Percentiles rank a stretch among this genome's conserved stretches.
Conservation (phyloP, 2,329 filamentous ascomycete species). For the Nothophaeocryptopus gaeumannii region DNA sequence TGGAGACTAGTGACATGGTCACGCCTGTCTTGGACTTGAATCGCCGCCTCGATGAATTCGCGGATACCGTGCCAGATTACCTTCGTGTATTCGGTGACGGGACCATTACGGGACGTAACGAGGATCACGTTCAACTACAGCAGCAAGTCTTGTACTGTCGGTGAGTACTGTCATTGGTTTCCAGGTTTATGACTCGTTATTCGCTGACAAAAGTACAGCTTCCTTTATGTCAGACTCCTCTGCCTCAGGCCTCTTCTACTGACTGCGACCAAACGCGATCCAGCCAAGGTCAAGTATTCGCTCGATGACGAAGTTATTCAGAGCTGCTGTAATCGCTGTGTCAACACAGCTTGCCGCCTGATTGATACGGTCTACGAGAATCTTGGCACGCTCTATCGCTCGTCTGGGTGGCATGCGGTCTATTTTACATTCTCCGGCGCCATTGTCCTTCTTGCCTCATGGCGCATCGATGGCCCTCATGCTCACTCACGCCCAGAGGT, state of each 20-base stretch:
- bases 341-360: constrained; percentile 36
- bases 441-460: constrained; percentile 25
- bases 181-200: no score
- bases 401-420: constrained; percentile 27
- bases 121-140: constrained; percentile 24
- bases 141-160: constrained; percentile 22
- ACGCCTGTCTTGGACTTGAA: constrained; percentile 25
- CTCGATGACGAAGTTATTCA: constrained; percentile 37
- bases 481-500: constrained; percentile 4
- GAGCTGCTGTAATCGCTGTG: constrained; percentile 28
- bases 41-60: constrained; percentile 24
- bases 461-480: constrained; percentile 17
- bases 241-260: constrained; percentile 29
- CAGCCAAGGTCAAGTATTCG: constrained; percentile 26
- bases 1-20: constrained; percentile 18
- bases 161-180: background rate
- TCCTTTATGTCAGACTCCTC: constrained; percentile 26
- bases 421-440: constrained; percentile 28
- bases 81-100: constrained; percentile 14
- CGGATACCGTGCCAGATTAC: constrained; percentile 21
- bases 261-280: constrained; percentile 34
- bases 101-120: constrained; percentile 3
- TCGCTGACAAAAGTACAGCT: constrained; percentile 6
- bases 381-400: constrained; percentile 25
- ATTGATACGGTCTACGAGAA: constrained; percentile 38